Evolutionary conservation across 1,139 yeast species (phyloP), one percentile per base, ranked within the genome.

Genomic region (Spathaspora sp.): DNA sequence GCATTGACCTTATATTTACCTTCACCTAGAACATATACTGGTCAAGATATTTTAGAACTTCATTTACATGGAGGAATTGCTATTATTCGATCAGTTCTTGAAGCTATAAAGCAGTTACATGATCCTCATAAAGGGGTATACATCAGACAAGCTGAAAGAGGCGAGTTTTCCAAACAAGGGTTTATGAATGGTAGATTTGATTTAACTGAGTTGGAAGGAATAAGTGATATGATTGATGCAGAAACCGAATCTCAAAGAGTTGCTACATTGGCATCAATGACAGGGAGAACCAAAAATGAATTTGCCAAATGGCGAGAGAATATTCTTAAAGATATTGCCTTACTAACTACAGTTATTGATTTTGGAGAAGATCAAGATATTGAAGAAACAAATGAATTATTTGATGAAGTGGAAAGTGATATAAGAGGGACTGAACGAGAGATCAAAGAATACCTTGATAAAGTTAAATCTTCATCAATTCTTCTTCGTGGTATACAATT

Each of bases 21-120:
- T 18, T 80, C 78, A 1, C 98, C 98, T 0, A 70, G 73, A n/a
- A 85, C 97, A 0, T 95, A 86, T 57, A 93, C 98, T 0, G 99
- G 99, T 0, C 98, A 93, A 64, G 97, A 93, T 56, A 57, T 86
- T 27, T 68, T 91, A 11, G 99, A 93, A 57, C 63, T 93, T 16
- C 98, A 93, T 60, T 65, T 89, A 2, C 99, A 93, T 63, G 99
- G 99, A 2, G 97, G 99, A 7, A 81, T 79, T 10, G 97, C 98
- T 0, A 89, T 93, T 1, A 79, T 89, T 1, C 74, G 76, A 45
- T 77, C 90, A 0, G 87, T 91, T 0, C 57, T 91, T 39, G 69
- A 70, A 13, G 82, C 95, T 0, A 82, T 93, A n/a, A 71, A 68
- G 45, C 49, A 55, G 1, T 57, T 84, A 9, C 87, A 84, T 55